phyloP scores from a whole-genome alignment of 371 early-diverging fungal species.

The Mortierella sp. region DNA sequence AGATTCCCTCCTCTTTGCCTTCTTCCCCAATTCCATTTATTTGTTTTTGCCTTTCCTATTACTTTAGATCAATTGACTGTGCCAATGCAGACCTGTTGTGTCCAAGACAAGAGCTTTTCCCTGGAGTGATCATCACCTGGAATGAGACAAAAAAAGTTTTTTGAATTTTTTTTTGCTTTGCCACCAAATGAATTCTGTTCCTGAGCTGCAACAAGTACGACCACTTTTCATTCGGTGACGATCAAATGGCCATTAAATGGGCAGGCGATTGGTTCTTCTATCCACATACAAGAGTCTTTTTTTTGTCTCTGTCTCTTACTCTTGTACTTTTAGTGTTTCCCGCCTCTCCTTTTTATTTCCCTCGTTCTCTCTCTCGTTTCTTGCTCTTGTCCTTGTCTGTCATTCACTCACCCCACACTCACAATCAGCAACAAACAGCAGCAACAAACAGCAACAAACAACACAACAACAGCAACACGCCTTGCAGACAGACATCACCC shows the following conservation, averaged over 20 bases:
- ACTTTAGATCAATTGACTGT: background rate
- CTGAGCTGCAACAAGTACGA: background rate
- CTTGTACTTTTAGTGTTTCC: background rate
- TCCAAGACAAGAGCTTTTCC: background rate
- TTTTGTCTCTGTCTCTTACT: background rate
- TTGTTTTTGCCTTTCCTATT: background rate
- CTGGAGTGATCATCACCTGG: background rate
- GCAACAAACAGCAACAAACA: background rate
- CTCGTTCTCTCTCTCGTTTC: background rate
- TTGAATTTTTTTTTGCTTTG: background rate
- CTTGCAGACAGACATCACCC: background rate
- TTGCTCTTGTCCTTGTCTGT: background rate
- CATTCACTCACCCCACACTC: background rate
- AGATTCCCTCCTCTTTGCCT: background rate
- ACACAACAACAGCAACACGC: background rate
- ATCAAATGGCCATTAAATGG: too few species aligned
- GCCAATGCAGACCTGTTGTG: background rate
- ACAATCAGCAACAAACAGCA: too few species aligned
- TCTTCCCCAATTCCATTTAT: background rate
- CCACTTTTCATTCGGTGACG: background rate
- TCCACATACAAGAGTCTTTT: background rate
- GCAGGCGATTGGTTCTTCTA: background rate
- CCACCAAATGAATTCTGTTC: background rate
- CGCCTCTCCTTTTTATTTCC: background rate
- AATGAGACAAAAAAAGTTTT: slow-evolving; percentile 12